phyloP scores from a whole-genome alignment of 192 early-diverging fungal species.

The Rhizophlyctis rosea region DNA sequence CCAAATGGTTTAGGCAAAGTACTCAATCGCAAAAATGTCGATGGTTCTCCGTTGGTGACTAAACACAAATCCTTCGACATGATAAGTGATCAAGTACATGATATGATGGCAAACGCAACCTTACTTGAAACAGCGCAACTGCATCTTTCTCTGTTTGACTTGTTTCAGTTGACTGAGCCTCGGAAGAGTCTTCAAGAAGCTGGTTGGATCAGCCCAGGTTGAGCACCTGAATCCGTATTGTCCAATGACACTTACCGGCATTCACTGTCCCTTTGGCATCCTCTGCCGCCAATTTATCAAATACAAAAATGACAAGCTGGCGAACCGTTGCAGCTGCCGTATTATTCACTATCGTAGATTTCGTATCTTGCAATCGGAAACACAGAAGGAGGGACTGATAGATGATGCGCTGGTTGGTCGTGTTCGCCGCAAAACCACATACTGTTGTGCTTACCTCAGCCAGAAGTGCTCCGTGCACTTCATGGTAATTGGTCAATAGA shows the following conservation, averaged over 20 bases:
- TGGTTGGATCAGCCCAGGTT: background rate
- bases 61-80: constrained; percentile 71
- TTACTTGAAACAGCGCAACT: constrained; percentile 75
- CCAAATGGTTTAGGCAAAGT: constrained; percentile 69
- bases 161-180: background rate
- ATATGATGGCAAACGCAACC: background rate
- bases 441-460: constrained; percentile 73
- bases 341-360: constrained; percentile 75
- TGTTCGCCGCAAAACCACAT: too few species aligned
- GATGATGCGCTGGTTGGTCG: too few species aligned
- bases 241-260: constrained; percentile 1
- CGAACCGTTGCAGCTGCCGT: constrained; percentile 83
- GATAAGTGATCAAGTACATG: background rate
- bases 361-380: constrained; percentile 79
- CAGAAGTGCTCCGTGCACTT: constrained; percentile 75
- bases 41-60: constrained; percentile 64
- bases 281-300: constrained; percentile 76
- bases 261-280: constrained; percentile 36
- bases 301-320: constrained; percentile 78
- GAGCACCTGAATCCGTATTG: background rate
- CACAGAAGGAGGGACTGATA: constrained; percentile 75
- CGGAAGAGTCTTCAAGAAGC: background rate
- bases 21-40: constrained; percentile 56
- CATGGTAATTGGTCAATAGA: constrained; percentile 75
- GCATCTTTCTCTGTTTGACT: constrained; percentile 58